Conservation (phyloP, 768 basidiomycete species). For the Sporobolomyces pararoseus region DNA sequence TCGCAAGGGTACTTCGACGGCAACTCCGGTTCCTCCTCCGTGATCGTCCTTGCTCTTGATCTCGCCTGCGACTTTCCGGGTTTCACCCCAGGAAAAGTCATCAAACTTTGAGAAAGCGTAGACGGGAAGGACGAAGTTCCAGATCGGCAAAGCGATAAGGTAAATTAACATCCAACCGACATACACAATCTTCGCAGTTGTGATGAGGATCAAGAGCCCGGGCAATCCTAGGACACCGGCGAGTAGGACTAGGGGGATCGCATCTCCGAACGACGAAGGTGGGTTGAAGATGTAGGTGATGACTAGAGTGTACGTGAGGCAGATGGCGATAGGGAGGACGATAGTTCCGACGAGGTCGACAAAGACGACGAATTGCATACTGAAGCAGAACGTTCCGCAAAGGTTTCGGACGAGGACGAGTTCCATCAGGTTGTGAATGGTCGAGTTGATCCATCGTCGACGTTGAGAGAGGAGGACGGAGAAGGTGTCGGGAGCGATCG, state of each 20-base stretch:
- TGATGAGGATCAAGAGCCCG: conserved; percentile 83
- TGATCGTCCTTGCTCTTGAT: conserved; percentile 67
- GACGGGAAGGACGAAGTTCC: conserved; percentile 75
- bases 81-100: conserved; percentile 99
- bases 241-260: conserved; percentile 86
- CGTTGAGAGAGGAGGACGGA: conserved; percentile 88
- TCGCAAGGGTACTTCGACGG: conserved; percentile 75
- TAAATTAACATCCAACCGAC: conserved; percentile 98
- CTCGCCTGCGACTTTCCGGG: conserved; percentile 71
- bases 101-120: conserved; percentile 99
- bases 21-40: conserved; percentile 60
- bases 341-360: conserved; percentile 91
- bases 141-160: conserved; percentile 83
- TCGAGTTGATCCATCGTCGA: conserved; percentile 98
- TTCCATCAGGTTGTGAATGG: conserved; percentile 99
- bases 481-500: conserved; percentile 94
- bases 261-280: conserved; percentile 79
- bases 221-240: conserved; percentile 89
- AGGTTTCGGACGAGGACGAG: conserved; percentile 92
- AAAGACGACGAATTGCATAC: conserved; percentile 99
- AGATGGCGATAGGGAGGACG: conserved; percentile 89
- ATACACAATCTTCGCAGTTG: conserved; percentile 90
- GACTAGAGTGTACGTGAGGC: conserved; percentile 81
- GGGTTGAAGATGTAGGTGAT: conserved; percentile 74
- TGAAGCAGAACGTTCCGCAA: conserved; percentile 99